phyloP scores from a whole-genome alignment of 2,329 filamentous ascomycete species.

The Zalaria sp. region DNA sequence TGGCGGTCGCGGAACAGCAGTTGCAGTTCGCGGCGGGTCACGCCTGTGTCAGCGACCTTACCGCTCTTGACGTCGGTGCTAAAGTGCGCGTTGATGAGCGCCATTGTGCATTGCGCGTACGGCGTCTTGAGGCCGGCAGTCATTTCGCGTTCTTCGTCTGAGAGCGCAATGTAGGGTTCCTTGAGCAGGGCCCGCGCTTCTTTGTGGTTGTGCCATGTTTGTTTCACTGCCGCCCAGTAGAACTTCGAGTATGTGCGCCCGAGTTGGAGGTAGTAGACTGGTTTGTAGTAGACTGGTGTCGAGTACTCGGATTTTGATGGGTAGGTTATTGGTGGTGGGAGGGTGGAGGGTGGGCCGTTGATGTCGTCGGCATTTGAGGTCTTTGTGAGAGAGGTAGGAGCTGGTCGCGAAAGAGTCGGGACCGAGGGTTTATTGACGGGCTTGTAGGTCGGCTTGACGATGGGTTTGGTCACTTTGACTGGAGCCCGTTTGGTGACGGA shows the following conservation, averaged over 20 bases:
- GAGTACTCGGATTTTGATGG: constrained; percentile 40
- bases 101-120: no score
- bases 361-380: constrained; percentile 21
- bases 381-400: no score
- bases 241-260: constrained; percentile 69
- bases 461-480: no score
- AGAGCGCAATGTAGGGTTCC: no score
- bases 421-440: no score
- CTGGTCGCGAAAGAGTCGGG: no score
- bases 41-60: constrained; percentile 4
- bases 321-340: constrained; percentile 53
- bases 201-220: constrained; percentile 54
- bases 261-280: constrained; percentile 42
- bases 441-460: no score
- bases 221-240: constrained; percentile 74
- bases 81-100: no score
- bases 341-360: constrained; percentile 61
- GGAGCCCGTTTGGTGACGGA: no score
- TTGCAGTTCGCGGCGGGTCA: constrained; percentile 57
- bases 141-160: no score
- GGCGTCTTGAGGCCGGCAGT: no score
- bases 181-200: constrained; percentile 13
- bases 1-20: constrained; percentile 52
- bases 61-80: constrained; percentile 1
- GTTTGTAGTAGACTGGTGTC: constrained; percentile 16